Evolutionary conservation across 495 filamentous ascomycete species (phyloP).

Genomic region (Podospora didyma): DNA sequence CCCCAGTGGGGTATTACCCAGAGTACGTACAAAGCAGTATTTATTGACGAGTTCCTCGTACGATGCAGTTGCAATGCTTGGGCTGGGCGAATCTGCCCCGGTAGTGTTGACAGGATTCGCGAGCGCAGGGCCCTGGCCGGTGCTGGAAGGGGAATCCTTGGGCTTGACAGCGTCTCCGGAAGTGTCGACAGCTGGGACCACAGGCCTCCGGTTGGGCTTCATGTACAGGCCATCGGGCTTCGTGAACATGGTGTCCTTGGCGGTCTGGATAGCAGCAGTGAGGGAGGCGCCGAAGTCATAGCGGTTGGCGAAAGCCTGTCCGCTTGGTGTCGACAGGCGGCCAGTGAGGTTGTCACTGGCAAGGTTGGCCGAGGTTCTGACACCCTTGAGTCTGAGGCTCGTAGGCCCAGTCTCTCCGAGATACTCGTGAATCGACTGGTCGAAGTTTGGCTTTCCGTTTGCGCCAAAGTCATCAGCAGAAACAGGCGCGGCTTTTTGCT

Average conservation of each 20-base stretch:
- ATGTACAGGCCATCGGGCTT: slow-evolving; percentile 49
- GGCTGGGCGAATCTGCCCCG: slow-evolving; percentile 34
- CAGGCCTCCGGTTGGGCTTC: slow-evolving; percentile 40
- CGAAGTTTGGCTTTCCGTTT: slow-evolving; percentile 53
- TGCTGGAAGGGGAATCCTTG: slow-evolving; percentile 8
- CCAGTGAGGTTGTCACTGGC: slow-evolving; percentile 46
- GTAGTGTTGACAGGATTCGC: slow-evolving; percentile 16
- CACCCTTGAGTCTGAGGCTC: slow-evolving; percentile 48
- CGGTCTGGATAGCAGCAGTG: slow-evolving; percentile 71
- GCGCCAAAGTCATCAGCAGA: slow-evolving; percentile 68
- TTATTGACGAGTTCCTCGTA: slow-evolving; percentile 95
- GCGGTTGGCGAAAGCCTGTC: slow-evolving; percentile 80
- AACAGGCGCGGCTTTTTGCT: slow-evolving; percentile 60
- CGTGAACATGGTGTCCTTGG: slow-evolving; percentile 48
- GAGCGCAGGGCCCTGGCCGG: slow-evolving; percentile 1
- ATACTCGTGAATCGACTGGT: slow-evolving; percentile 50
- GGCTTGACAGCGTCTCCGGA: slow-evolving; percentile 11
- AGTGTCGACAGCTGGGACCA: slow-evolving; percentile 12
- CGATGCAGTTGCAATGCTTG: slow-evolving; percentile 68
- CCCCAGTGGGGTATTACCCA: slow-evolving; percentile 20
- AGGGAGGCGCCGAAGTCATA: slow-evolving; percentile 94
- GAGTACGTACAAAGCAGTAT: slow-evolving; percentile 93
- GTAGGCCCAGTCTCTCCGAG: slow-evolving; percentile 46
- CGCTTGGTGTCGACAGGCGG: slow-evolving; percentile 52
- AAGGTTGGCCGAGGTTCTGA: slow-evolving; percentile 42